These are phyloP conservation scores for Sporobolomyces roseus DNA, from an alignment of 768 basidiomycete species.

Conservation along the genomic window DNA sequence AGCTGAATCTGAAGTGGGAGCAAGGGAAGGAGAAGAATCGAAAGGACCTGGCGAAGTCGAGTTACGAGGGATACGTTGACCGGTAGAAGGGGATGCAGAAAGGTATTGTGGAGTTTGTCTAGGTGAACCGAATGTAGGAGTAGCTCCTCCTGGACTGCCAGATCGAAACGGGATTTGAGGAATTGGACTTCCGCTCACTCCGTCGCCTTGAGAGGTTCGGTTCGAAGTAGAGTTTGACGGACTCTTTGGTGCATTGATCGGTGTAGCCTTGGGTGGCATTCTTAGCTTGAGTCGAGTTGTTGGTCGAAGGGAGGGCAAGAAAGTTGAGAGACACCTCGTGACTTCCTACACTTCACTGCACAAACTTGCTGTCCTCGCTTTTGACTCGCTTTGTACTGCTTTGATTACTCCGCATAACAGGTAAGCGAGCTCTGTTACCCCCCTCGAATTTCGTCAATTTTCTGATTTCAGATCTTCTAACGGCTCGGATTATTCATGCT, in stretches of 20 bases:
- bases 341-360: too few relatives aligned
- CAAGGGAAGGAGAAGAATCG: neutral
- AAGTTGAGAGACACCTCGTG: too few relatives aligned
- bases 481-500: too few relatives aligned
- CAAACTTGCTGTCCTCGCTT: too few relatives aligned
- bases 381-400: too few relatives aligned
- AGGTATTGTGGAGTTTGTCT: conserved; percentile 10
- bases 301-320: too few relatives aligned
- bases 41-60: conserved; percentile 6
- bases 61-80: conserved; percentile 8
- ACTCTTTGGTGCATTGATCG: conserved; percentile 3
- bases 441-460: too few relatives aligned
- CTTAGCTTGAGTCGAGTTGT: too few relatives aligned
- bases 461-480: too few relatives aligned
- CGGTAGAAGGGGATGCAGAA: neutral
- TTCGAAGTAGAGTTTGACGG: neutral
- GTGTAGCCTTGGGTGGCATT: conserved; percentile 4
- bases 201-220: neutral
- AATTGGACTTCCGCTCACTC: conserved; percentile 3
- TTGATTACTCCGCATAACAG: too few relatives aligned
- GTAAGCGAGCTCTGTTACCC: too few relatives aligned
- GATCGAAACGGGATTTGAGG: conserved; percentile 13
- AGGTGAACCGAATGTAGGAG: conserved; percentile 3
- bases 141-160: conserved; percentile 8
- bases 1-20: neutral